phyloP scores from a whole-genome alignment of 163 green algal species.

The Picocystis sp. region DNA sequence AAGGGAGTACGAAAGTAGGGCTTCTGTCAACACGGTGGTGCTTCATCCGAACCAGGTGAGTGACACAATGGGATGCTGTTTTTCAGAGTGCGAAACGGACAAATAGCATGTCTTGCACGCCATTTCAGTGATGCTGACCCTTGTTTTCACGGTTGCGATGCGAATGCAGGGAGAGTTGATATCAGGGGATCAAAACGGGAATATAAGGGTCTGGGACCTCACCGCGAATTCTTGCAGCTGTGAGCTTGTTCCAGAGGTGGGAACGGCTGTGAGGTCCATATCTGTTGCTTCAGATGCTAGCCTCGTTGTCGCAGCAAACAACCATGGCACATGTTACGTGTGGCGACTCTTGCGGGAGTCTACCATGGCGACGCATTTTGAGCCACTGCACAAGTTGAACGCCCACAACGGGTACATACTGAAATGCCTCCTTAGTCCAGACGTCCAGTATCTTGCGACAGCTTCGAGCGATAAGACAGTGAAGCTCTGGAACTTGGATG shows the following conservation, averaged over 20 bases:
- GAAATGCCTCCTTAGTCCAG: slow-evolving; percentile 88
- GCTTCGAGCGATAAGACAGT: slow-evolving; percentile 67
- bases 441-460: slow-evolving; percentile 79
- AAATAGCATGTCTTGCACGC: slow-evolving; percentile 2
- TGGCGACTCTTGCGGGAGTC: slow-evolving; percentile 51
- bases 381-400: slow-evolving; percentile 91
- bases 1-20: slow-evolving; percentile 77
- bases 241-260: slow-evolving; percentile 95
- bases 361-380: slow-evolving; percentile 76
- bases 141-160: slow-evolving; percentile 7
- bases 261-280: slow-evolving; percentile 68
- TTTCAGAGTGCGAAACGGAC: slow-evolving; percentile 8
- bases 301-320: slow-evolving; percentile 75
- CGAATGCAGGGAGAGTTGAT: slow-evolving; percentile 72
- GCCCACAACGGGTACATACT: slow-evolving; percentile 85
- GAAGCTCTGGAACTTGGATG: slow-evolving; percentile 70
- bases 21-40: slow-evolving; percentile 84
- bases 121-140: no score
- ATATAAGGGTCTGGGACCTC: slow-evolving; percentile 98
- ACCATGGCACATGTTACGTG: slow-evolving; percentile 91
- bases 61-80: slow-evolving; percentile 8
- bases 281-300: slow-evolving; percentile 76
- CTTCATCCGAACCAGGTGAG: slow-evolving; percentile 82
- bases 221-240: slow-evolving; percentile 82
- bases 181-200: slow-evolving; percentile 88